phyloP scores from a whole-genome alignment of 2,329 filamentous ascomycete genomes.

The Nemania sp. region DNA sequence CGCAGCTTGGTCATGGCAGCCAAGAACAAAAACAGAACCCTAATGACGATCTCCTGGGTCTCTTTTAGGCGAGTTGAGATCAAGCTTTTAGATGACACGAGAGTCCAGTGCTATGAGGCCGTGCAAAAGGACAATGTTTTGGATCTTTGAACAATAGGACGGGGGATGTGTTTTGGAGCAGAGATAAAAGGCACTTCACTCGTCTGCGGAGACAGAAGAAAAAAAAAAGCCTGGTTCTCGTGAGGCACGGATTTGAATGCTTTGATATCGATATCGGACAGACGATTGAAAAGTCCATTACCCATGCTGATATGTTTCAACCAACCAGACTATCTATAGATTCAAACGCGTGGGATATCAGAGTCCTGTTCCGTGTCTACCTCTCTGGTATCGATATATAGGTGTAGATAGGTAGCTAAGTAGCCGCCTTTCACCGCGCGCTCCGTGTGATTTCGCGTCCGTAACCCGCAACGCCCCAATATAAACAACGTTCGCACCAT shows the following conservation, averaged over 20 bases:
- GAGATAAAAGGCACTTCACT: slow-evolving; percentile 8
- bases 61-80: slow-evolving; percentile 50
- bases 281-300: slow-evolving; percentile 3
- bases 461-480: background rate
- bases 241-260: slow-evolving; percentile 11
- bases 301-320: slow-evolving; percentile 1
- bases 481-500: background rate
- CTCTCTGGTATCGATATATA: too few species aligned
- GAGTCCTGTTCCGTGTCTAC: slow-evolving; percentile 2
- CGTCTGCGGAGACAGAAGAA: too few species aligned
- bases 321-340: slow-evolving; percentile 11
- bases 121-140: slow-evolving; percentile 8
- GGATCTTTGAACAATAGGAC: slow-evolving; percentile 14
- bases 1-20: slow-evolving; percentile 55
- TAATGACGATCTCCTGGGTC: slow-evolving; percentile 65
- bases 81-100: background rate
- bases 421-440: background rate
- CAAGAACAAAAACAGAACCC: slow-evolving; percentile 46
- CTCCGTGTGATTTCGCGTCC: slow-evolving; percentile 1
- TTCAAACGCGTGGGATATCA: slow-evolving; percentile 16
- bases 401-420: too few species aligned
- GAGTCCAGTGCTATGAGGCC: background rate
- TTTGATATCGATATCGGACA: background rate
- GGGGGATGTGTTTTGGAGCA: background rate
- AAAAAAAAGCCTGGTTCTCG: too few species aligned